Conservation (phyloP, 139 green algal genomes). For the Tetraselmis striata region DNA sequence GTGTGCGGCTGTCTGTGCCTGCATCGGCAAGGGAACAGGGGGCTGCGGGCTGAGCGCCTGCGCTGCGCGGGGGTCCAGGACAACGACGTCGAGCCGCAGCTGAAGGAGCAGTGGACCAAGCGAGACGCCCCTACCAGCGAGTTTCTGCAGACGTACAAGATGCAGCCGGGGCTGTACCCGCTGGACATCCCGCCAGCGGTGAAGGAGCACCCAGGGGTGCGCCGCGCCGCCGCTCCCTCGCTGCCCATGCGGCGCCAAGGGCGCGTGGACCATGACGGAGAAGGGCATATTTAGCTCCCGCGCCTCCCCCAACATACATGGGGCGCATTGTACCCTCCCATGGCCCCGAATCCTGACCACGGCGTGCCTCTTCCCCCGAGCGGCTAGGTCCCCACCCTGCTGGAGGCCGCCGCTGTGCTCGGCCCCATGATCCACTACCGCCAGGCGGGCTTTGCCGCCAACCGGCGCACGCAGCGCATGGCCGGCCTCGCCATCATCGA, state of each 20-base stretch:
- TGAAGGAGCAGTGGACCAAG: neutral
- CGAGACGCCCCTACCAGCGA: neutral
- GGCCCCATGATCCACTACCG: neutral
- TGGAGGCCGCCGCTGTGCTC: neutral
- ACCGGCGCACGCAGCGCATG: neutral
- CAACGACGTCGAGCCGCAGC: neutral
- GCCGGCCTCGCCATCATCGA: neutral
- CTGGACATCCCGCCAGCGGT: neutral
- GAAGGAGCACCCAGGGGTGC: neutral
- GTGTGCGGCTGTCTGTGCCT: too few relatives aligned
- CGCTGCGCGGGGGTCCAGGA: too few relatives aligned
- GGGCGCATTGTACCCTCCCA: too few relatives aligned
- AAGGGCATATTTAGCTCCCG: too few relatives aligned
- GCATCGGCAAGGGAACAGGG: too few relatives aligned
- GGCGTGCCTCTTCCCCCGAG: too few relatives aligned
- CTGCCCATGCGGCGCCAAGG: too few relatives aligned
- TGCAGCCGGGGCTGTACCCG: neutral
- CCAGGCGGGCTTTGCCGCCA: neutral
- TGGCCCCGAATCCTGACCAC: too few relatives aligned
- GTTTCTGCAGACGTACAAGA: neutral
- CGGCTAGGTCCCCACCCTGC: neutral
- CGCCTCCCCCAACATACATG: too few relatives aligned
- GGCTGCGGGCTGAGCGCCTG: too few relatives aligned
- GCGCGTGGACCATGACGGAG: too few relatives aligned
- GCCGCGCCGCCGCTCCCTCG: too few relatives aligned